Conservation (phyloP, 768 basidiomycete species). For the Xerocomus spinulosus region DNA sequence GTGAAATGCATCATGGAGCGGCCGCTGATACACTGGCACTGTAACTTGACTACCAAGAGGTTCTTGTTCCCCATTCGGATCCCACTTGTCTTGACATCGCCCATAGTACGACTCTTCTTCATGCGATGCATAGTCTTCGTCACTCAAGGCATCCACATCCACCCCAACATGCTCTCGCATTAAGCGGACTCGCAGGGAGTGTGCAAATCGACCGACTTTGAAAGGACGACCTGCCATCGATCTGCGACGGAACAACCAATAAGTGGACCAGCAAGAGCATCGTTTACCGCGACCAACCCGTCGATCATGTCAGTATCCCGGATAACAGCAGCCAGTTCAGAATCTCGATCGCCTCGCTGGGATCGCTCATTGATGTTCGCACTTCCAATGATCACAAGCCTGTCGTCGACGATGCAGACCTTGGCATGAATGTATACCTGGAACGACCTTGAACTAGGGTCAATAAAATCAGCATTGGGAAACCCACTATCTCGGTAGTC, state of each 20-base stretch:
- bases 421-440: slow-evolving; percentile 82
- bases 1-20: slow-evolving; percentile 31
- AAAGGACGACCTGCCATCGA: slow-evolving; percentile 93
- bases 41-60: slow-evolving; percentile 40
- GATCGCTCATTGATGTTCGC: slow-evolving; percentile 98
- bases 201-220: slow-evolving; percentile 95
- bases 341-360: slow-evolving; percentile 93
- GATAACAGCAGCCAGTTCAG: slow-evolving; percentile 89
- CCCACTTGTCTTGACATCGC: slow-evolving; percentile 59
- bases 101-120: slow-evolving; percentile 45
- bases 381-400: slow-evolving; percentile 89
- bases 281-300: slow-evolving; percentile 47
- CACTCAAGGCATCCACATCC: slow-evolving; percentile 84
- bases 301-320: slow-evolving; percentile 97
- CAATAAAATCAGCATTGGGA: background rate
- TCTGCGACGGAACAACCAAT: slow-evolving; percentile 36
- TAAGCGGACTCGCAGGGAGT: slow-evolving; percentile 85
- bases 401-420: slow-evolving; percentile 85
- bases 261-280: background rate
- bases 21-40: slow-evolving; percentile 37
- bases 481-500: slow-evolving; percentile 77
- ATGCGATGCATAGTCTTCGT: slow-evolving; percentile 61
- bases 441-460: slow-evolving; percentile 10
- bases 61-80: slow-evolving; percentile 67
- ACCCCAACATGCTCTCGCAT: slow-evolving; percentile 97